phyloP scores from a whole-genome alignment of 2,329 filamentous ascomycete genomes.

The Xylariomycetidae sp. region DNA sequence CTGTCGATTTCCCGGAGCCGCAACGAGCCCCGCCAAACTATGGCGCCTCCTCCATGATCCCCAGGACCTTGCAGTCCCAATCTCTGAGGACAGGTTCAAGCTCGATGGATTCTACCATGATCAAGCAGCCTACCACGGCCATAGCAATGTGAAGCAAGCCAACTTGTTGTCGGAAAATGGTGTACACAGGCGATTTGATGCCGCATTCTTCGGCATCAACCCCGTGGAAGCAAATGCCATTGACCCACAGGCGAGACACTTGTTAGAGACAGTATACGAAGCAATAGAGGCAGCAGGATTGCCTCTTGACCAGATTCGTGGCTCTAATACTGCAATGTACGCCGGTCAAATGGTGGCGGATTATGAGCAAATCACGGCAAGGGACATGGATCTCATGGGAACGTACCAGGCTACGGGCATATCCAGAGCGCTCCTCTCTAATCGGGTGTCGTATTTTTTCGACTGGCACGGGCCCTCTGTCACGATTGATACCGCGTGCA shows the following conservation, averaged over 20 bases:
- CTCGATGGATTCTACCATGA: not conserved
- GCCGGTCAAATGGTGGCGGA: constrained; percentile 8
- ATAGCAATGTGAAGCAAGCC: constrained; percentile 1
- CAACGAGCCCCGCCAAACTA: constrained; percentile 1
- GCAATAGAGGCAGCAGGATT: constrained; percentile 1
- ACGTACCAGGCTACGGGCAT: constrained; percentile 19
- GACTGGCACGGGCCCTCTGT: constrained; percentile 33
- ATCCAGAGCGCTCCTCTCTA: constrained; percentile 28
- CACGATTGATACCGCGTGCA: constrained; percentile 41
- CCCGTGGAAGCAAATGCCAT: constrained; percentile 1
- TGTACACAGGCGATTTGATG: constrained; percentile 1
- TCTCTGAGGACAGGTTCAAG: not conserved
- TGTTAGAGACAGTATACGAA: constrained; percentile 4
- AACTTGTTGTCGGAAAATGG: not conserved
- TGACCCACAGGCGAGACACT: constrained; percentile 1
- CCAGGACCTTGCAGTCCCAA: not conserved
- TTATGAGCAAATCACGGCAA: constrained; percentile 5
- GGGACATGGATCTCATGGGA: constrained; percentile 9
- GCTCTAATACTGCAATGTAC: constrained; percentile 5
- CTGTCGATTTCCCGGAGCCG: constrained; percentile 2
- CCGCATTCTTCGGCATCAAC: constrained; percentile 2
- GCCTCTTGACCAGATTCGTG: not conserved
- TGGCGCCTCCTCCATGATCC: constrained; percentile 1
- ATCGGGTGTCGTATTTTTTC: constrained; percentile 26
- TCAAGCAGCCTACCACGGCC: not conserved